Base-by-base conservation (phyloP, 768 basidiomycete genomes). In the Kwoniella mangroviensis region DNA sequence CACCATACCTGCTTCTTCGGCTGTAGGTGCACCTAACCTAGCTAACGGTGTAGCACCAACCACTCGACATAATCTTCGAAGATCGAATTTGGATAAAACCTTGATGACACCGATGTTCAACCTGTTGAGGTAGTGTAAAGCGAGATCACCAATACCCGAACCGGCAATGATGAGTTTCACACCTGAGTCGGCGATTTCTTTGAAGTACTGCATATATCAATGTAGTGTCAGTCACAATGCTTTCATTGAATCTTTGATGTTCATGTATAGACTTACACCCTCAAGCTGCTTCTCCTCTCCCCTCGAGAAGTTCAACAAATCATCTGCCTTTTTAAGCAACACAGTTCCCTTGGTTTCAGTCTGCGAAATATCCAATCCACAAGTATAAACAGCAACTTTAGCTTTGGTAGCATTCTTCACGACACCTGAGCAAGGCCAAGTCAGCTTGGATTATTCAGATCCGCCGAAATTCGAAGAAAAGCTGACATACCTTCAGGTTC, bases 261-360 rank as follows among this genome's bases (percentile, higher is more conserved):
- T 34, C 34, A 7, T 0, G 34, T 1, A 34, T 34, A 7, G 34
- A 34, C 83, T 79, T 63, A 86, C 85, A 86, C 92, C 94, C 86
- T 98, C 95, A 62, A 97, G 86, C 79, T 98, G 94, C 83, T 95
- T 90, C 84, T 99, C 97, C 84, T 99, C 97, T 19, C 94, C 97
- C 3, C 88, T 86, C 0, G 95, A 94, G 79, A 99, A 99, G 85
- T 97, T 94, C 73, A 99, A 87, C 89, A 99, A 92, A 82, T 99
- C 96, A 56, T 96, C 91, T 10, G 94, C 93, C 81, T 89, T 98
- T 83, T 94, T 93, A 76, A 99, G 88, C 57, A 99, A 87, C 12
- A 98, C 97, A 9, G 97, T 99, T 61, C 97, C 97, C 83, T 99
- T 99, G 19, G 97, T 99, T 84, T 99, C 97, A 5, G 97, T 98